Conservation (phyloP, 2,329 filamentous ascomycete genomes). For the Hypoxylon sp. region DNA sequence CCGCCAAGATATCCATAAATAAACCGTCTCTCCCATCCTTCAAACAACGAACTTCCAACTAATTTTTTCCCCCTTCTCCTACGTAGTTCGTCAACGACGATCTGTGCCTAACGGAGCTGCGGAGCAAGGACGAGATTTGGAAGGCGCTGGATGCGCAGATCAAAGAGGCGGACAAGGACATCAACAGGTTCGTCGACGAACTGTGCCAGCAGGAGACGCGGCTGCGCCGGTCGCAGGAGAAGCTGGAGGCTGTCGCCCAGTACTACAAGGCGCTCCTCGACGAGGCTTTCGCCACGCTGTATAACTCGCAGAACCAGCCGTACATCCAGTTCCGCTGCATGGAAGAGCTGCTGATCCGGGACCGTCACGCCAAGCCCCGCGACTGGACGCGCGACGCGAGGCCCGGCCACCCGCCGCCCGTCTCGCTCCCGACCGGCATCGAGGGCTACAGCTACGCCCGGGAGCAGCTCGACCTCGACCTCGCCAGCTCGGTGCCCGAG, state of each 20-base stretch:
- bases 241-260: not conserved
- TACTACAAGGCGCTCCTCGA: conserved; percentile 9
- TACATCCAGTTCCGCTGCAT: conserved; percentile 25
- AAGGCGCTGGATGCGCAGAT: not conserved
- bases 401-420: not conserved
- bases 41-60: too few species aligned
- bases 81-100: conserved; percentile 28
- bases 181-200: not conserved
- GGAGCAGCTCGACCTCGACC: conserved; percentile 3
- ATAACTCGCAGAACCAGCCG: conserved; percentile 21
- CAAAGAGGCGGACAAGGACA: not conserved
- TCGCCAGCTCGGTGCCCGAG: not conserved
- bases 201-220: not conserved
- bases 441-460: conserved; percentile 6
- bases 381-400: not conserved
- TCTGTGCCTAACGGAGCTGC: conserved; percentile 17
- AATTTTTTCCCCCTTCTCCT: too few species aligned
- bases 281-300: conserved; percentile 2
- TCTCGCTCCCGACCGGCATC: not conserved
- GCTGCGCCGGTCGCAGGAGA: not conserved
- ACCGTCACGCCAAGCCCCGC: not conserved
- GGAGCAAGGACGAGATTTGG: conserved; percentile 23
- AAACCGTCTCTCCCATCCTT: not conserved
- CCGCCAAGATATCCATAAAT: not conserved
- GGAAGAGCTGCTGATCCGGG: conserved; percentile 27